phyloP scores from a whole-genome alignment of 495 filamentous ascomycete genomes.

The Parathielavia hyrcaniae region DNA sequence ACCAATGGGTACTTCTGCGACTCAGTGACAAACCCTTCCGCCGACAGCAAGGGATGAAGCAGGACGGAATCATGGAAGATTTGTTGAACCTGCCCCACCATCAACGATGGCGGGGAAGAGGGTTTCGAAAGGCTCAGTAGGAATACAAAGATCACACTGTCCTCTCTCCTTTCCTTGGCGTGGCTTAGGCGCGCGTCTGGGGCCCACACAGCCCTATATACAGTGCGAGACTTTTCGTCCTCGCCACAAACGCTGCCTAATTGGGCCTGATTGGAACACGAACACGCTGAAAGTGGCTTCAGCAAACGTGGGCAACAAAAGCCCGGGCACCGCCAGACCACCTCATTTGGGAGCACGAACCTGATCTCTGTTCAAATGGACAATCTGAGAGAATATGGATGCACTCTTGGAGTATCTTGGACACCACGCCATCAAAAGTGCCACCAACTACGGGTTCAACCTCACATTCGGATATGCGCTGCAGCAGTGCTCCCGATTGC shows the following conservation, averaged over 20 bases:
- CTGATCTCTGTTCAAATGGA: conserved; percentile 12
- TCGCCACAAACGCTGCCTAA: not conserved
- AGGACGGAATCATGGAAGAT: conserved; percentile 11
- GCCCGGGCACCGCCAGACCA: not conserved
- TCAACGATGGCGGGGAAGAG: conserved; percentile 26
- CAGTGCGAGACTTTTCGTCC: not conserved
- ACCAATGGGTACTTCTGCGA: conserved; percentile 5
- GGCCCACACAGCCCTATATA: not conserved
- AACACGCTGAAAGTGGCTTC: not conserved
- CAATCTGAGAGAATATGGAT: conserved; percentile 57
- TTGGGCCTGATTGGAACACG: not conserved
- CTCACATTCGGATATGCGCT: conserved; percentile 84
- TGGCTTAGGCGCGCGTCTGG: not conserved
- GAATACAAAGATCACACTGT: not conserved
- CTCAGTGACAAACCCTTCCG: conserved; percentile 4
- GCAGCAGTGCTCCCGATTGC: conserved; percentile 67
- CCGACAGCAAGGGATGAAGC: not conserved
- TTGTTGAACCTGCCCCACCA: conserved; percentile 29
- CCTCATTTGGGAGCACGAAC: not conserved
- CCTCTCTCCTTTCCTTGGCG: not conserved
- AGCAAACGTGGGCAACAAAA: not conserved
- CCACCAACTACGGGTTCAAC: conserved; percentile 81
- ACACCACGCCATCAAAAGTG: conserved; percentile 81
- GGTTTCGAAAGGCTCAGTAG: conserved; percentile 10
- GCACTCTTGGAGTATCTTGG: conserved; percentile 62